phyloP scores from a whole-genome alignment of 306 rosid genomes.

The Comarum palustre region DNA sequence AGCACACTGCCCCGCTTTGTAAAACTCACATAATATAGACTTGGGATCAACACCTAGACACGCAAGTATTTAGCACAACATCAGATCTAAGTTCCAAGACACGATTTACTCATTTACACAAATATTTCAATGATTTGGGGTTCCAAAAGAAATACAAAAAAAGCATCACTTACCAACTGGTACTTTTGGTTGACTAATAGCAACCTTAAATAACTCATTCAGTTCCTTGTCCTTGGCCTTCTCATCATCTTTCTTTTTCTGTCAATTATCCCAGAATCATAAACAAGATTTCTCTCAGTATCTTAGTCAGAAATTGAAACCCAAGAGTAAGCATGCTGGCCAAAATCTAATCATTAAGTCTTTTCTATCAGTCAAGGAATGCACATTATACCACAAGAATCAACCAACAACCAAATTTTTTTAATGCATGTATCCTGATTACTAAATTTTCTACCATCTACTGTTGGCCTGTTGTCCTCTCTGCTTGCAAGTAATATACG shows the following conservation, averaged over 20 bases:
- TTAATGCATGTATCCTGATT: neutral
- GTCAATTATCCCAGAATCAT: conserved; percentile 1
- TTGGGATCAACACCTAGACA: conserved; percentile 81
- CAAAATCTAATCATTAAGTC: neutral
- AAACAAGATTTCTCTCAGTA: neutral
- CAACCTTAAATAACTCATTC: conserved; percentile 82
- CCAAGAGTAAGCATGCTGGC: neutral
- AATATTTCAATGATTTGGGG: neutral
- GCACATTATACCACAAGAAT: neutral
- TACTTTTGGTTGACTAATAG: conserved; percentile 86
- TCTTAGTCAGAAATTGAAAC: neutral
- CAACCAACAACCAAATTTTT: neutral
- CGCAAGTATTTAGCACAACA: conserved; percentile 10
- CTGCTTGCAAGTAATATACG: neutral
- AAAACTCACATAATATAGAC: conserved; percentile 76
- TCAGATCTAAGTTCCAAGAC: neutral
- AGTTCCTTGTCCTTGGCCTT: conserved; percentile 87
- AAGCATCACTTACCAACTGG: conserved; percentile 61
- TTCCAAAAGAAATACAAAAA: neutral
- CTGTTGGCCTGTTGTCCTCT: neutral
- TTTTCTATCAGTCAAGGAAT: neutral
- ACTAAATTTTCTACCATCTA: neutral
- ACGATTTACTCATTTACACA: neutral
- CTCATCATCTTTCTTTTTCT: conserved; percentile 97
- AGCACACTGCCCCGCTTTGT: conserved; percentile 73